Evolutionary conservation across 768 basidiomycete species (phyloP).

Genomic region (Phanerochaete sordida): DNA sequence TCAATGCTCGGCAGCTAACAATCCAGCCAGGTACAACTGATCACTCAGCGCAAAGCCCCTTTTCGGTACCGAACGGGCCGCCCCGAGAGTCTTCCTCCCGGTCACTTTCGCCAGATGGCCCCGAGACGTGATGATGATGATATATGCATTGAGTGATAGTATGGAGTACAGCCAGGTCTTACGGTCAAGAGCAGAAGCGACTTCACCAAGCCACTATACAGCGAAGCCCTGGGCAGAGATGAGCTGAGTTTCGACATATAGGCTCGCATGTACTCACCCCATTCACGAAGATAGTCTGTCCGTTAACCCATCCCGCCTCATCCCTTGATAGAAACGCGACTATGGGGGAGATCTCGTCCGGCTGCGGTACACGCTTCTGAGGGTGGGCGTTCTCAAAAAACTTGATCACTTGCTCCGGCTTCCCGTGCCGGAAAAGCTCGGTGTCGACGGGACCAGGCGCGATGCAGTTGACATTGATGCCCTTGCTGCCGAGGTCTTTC

Average conservation of each 20-base stretch:
- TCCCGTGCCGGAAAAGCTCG: conserved; percentile 45
- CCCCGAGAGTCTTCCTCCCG: no score
- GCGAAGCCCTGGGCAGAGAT: background rate
- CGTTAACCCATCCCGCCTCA: conserved; percentile 51
- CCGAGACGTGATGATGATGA: no score
- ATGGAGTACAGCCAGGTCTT: no score
- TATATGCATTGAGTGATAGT: no score
- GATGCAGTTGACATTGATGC: conserved; percentile 52
- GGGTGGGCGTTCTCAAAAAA: conserved; percentile 41
- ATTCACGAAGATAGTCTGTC: conserved; percentile 47
- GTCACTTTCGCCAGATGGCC: no score
- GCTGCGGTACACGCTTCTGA: conserved; percentile 37
- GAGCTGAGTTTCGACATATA: background rate
- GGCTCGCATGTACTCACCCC: conserved; percentile 36
- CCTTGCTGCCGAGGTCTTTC: conserved; percentile 44
- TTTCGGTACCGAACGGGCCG: no score
- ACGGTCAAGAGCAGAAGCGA: no score
- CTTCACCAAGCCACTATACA: no score
- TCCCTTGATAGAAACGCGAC: conserved; percentile 49
- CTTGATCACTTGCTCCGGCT: conserved; percentile 38
- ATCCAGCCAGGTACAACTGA: no score
- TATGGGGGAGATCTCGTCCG: conserved; percentile 46
- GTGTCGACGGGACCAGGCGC: conserved; percentile 49
- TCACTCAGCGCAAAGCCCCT: no score
- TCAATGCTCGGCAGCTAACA: no score